phyloP scores from a whole-genome alignment of 108 stramenopile species.

The Nannochloropsis granulata region DNA sequence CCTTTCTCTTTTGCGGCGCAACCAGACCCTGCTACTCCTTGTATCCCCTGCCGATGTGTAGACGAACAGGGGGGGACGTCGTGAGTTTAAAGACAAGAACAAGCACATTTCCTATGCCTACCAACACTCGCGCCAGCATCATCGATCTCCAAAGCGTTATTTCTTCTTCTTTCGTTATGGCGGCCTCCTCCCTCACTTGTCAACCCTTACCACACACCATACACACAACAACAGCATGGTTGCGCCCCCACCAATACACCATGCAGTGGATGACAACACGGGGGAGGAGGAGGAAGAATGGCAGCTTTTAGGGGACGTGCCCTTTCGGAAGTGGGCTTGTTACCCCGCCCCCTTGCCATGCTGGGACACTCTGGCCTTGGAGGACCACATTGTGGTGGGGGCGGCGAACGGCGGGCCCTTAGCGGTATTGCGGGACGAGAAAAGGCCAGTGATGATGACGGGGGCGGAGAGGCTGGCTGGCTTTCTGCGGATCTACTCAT shows the following conservation, averaged over 20 bases:
- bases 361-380: slow-evolving; percentile 10
- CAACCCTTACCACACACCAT: too few relatives aligned
- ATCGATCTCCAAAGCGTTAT: too few relatives aligned
- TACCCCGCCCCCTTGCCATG: background rate
- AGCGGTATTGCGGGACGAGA: slow-evolving; percentile 23
- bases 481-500: slow-evolving; percentile 6
- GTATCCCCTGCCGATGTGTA: too few relatives aligned
- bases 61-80: too few relatives aligned
- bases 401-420: slow-evolving; percentile 24
- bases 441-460: slow-evolving; percentile 1
- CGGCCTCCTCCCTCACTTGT: too few relatives aligned
- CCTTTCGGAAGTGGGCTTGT: background rate
- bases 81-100: too few relatives aligned
- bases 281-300: background rate
- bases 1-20: too few relatives aligned
- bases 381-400: background rate
- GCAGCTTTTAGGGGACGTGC: background rate
- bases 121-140: too few relatives aligned
- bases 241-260: background rate
- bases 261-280: background rate
- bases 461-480: background rate
- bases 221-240: background rate
- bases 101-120: too few relatives aligned
- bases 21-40: too few relatives aligned
- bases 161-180: too few relatives aligned